Evolutionary conservation across 1,284 basidiomycete species (phyloP).

Genomic region (Tylopilus sp.): DNA sequence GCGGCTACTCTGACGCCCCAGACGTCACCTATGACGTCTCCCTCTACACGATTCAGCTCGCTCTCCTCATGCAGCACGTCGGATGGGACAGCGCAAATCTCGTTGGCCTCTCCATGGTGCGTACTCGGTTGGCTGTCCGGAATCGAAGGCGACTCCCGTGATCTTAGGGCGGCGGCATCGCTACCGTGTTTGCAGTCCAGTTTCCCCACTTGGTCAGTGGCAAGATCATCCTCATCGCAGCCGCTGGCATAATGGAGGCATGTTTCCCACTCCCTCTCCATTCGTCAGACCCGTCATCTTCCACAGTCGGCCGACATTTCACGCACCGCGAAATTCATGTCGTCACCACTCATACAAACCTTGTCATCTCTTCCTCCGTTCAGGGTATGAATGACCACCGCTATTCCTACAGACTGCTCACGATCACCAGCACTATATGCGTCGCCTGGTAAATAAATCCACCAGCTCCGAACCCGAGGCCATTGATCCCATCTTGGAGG

Average conservation of each 20-base stretch:
- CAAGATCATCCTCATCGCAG: slow-evolving; percentile 61
- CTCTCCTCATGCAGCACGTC: slow-evolving; percentile 72
- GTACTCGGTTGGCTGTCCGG: neutral
- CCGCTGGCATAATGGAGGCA: slow-evolving; percentile 65
- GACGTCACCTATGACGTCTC: slow-evolving; percentile 57
- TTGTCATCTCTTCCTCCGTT: slow-evolving; percentile 58
- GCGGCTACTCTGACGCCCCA: slow-evolving; percentile 77
- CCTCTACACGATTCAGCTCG: slow-evolving; percentile 72
- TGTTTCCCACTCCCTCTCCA: neutral
- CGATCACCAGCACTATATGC: slow-evolving; percentile 28
- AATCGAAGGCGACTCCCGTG: neutral
- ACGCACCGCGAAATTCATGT: slow-evolving; percentile 68
- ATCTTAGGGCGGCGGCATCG: slow-evolving; percentile 64
- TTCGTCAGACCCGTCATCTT: neutral
- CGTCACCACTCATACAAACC: slow-evolving; percentile 62
- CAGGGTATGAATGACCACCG: slow-evolving; percentile 40
- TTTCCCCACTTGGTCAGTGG: slow-evolving; percentile 67
- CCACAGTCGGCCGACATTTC: slow-evolving; percentile 59
- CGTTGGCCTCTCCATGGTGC: slow-evolving; percentile 65
- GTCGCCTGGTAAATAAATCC: slow-evolving; percentile 28
- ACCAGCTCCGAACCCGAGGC: slow-evolving; percentile 4
- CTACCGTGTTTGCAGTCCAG: slow-evolving; percentile 61
- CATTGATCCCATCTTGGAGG: slow-evolving; percentile 40
- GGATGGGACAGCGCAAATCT: slow-evolving; percentile 63
- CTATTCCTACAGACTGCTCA: slow-evolving; percentile 14